phyloP scores from a whole-genome alignment of 2,329 filamentous ascomycete genomes.

The Venturia oleaginea region DNA sequence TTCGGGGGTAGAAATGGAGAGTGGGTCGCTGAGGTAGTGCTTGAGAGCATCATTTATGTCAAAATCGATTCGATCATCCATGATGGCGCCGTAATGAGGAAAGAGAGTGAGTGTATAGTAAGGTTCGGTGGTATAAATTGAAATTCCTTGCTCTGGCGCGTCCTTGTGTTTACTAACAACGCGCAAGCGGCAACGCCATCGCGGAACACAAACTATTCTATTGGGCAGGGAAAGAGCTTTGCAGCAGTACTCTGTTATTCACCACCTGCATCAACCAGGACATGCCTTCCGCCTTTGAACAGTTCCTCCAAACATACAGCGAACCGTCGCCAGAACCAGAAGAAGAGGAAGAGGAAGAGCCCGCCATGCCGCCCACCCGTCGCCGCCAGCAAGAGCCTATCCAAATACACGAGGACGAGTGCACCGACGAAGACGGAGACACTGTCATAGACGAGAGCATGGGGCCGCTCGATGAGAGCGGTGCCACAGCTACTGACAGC shows the following conservation, averaged over 20 bases:
- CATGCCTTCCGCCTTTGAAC: neutral
- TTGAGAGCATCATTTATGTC: conserved; percentile 96
- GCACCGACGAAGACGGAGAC: conserved; percentile 26
- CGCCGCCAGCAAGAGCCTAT: conserved; percentile 3
- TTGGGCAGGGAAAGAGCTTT: neutral
- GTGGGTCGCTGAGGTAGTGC: conserved; percentile 89
- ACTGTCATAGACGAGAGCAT: conserved; percentile 37
- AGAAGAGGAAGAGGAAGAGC: neutral
- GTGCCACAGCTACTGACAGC: conserved; percentile 32
- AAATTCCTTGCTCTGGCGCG: neutral
- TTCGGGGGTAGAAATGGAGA: conserved; percentile 73
- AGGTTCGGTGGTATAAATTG: conserved; percentile 12
- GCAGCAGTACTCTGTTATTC: neutral
- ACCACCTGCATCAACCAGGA: neutral
- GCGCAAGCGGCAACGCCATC: neutral
- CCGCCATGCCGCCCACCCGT: neutral
- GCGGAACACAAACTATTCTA: neutral
- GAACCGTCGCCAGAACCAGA: neutral
- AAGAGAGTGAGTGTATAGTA: conserved; percentile 14
- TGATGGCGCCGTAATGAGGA: conserved; percentile 39
- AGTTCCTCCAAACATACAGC: neutral
- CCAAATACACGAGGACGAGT: conserved; percentile 10
- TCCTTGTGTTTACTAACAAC: conserved; percentile 2
- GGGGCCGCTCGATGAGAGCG: conserved; percentile 41
- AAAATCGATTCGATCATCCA: conserved; percentile 63